Evolutionary conservation across 2,329 filamentous ascomycete species (phyloP).

Genomic region (Ophiostoma triangulosporum): DNA sequence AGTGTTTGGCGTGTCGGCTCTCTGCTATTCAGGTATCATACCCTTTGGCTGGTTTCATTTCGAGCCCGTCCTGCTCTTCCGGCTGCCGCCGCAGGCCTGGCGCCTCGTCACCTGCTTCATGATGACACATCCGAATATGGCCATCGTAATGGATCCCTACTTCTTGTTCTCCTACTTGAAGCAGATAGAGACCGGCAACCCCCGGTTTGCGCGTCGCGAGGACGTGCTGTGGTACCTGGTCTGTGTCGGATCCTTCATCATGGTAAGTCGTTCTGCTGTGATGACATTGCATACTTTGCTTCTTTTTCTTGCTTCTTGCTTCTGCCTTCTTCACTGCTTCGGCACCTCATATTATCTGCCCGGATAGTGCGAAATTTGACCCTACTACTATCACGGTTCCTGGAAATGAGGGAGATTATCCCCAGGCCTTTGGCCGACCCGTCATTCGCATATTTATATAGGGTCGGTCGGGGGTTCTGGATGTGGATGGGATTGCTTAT

Average conservation of each 20-base stretch:
- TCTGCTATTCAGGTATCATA: slow-evolving; percentile 45
- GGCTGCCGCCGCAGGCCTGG: slow-evolving; percentile 35
- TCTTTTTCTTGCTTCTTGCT: slow-evolving; percentile 8
- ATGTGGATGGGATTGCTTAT: slow-evolving; percentile 63
- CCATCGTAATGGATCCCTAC: slow-evolving; percentile 60
- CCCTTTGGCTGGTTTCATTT: slow-evolving; percentile 40
- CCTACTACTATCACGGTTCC: slow-evolving; percentile 70
- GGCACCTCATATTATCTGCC: slow-evolving; percentile 56
- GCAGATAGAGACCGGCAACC: slow-evolving; percentile 56
- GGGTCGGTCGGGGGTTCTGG: slow-evolving; percentile 50
- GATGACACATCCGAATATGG: slow-evolving; percentile 25
- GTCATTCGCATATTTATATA: slow-evolving; percentile 50
- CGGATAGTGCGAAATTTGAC: slow-evolving; percentile 47
- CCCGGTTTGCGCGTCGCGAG: slow-evolving; percentile 61
- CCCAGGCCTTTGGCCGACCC: slow-evolving; percentile 45
- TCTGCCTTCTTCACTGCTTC: not conserved
- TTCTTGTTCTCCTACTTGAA: slow-evolving; percentile 68
- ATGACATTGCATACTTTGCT: slow-evolving; percentile 14
- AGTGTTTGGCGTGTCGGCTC: slow-evolving; percentile 48
- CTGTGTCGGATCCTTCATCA: slow-evolving; percentile 56
- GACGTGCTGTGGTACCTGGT: slow-evolving; percentile 70
- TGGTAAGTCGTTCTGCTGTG: slow-evolving; percentile 48
- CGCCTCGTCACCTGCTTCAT: slow-evolving; percentile 30
- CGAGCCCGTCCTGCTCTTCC: slow-evolving; percentile 37
- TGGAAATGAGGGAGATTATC: slow-evolving; percentile 72